Evolutionary conservation across 495 filamentous ascomycete genomes (phyloP), one percentile per base, ranked within the genome.

Genomic region (Penicillium malachiteum): DNA sequence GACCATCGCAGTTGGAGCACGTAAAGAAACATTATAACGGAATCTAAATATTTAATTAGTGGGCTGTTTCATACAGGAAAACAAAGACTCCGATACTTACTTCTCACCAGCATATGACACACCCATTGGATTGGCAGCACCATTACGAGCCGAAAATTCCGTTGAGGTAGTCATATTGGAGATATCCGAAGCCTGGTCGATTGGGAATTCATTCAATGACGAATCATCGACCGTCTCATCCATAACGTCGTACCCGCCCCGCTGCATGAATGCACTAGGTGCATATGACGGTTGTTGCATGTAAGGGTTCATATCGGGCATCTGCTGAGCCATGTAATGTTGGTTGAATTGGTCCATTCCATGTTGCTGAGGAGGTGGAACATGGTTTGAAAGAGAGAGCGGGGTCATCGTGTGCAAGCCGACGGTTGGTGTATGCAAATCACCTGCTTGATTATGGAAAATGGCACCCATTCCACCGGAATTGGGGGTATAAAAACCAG

Each of bases 1-100:
- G 62, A 96, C 85, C 93, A 96, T 96, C 21, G 92, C 93, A 3
- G 92, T 96, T n/a, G 92, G 90, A 0, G 92, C 94, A 67, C 96
- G 93, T 45, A 99, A 75, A 0, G 91, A 91, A 38, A 90, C 86
- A 64, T 90, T 86, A 70, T 89, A 99, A 18, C 95, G 91, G 66
- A 97, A 97, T 56, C 92, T 95, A 69, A 3, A 71, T 78, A 54
- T 7, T 11, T 6, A 12, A 30, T 66, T 54, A 64, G 52, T 10
- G 56, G 39, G 12, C 4, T 16, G 14, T 26, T 26, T 44, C 40
- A 12, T 17, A n/a, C 26, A 13, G n/a, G 12, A 44, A 41, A 9
- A 31, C 3, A 46, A 0, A 7, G 13, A 17, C 10, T 32, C 13
- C 11, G 1, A 31, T 31, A 68, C 78, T 65, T 65, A 84, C 82